phyloP scores from a whole-genome alignment of 179 eudicot species.

The Actinidia arguta region DNA sequence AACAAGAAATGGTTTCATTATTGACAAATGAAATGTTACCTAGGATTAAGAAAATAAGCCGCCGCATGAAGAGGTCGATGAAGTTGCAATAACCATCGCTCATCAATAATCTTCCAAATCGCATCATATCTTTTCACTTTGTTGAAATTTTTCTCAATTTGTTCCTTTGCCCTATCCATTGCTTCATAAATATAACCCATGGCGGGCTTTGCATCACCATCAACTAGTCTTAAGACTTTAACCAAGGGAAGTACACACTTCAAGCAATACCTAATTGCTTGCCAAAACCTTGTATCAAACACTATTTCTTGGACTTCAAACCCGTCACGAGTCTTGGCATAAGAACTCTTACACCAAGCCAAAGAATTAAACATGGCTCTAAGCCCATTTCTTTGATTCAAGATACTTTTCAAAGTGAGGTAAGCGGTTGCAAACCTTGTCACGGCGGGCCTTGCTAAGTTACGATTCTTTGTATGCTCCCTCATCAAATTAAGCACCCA shows the following conservation, averaged over 20 bases:
- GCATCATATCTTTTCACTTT: background rate
- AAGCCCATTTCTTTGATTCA: background rate
- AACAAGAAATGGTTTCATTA: background rate
- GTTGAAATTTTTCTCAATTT: background rate
- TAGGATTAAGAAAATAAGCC: background rate
- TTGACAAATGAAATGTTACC: background rate
- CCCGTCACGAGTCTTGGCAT: background rate
- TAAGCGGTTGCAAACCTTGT: too few relatives aligned
- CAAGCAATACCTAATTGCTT: background rate
- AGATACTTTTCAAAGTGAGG: background rate
- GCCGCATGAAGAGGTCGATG: background rate
- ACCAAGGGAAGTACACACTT: background rate
- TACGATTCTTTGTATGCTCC: too few relatives aligned
- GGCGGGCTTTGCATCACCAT: background rate
- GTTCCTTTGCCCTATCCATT: background rate
- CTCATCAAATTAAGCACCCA: too few relatives aligned
- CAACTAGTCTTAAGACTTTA: conserved; percentile 1
- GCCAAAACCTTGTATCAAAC: background rate
- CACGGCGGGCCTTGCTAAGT: too few relatives aligned
- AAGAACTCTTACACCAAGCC: background rate
- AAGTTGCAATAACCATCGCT: background rate
- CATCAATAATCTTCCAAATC: background rate
- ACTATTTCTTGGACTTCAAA: background rate
- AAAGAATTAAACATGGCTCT: background rate
- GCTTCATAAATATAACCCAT: conserved; percentile 2